Conservation (phyloP, 2,329 filamentous ascomycete species). For the Cladosporium austrohemisphaericum region DNA sequence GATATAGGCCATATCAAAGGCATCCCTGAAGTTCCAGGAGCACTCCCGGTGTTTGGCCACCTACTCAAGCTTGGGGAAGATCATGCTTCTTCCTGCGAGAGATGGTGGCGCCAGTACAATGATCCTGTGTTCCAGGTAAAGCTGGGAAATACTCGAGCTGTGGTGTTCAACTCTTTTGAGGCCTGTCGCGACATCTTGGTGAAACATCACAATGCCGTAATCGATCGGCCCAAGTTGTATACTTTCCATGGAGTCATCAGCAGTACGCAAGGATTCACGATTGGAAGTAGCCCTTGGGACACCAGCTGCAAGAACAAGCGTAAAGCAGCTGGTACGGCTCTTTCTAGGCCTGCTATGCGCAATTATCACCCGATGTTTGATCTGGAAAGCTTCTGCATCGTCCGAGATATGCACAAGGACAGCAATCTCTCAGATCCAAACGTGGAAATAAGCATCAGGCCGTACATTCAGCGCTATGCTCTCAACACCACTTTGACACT, state of each 20-base stretch:
- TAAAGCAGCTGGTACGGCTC: constrained; percentile 48
- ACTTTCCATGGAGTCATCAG: constrained; percentile 54
- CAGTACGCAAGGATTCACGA: constrained; percentile 53
- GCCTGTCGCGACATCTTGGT: constrained; percentile 52
- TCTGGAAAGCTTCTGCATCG: constrained; percentile 50
- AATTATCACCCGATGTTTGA: constrained; percentile 51
- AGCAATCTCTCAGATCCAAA: constrained; percentile 30
- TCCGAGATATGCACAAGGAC: constrained; percentile 46
- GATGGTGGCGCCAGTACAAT: constrained; percentile 47
- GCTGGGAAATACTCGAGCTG: constrained; percentile 51
- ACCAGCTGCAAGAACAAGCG: constrained; percentile 52
- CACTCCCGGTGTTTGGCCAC: constrained; percentile 49
- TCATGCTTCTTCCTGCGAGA: constrained; percentile 50
- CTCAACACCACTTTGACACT: constrained; percentile 54
- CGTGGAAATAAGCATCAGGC: constrained; percentile 45
- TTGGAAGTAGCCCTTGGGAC: constrained; percentile 53
- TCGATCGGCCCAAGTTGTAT: constrained; percentile 50
- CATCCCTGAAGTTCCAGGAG: constrained; percentile 50
- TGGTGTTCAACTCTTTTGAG: constrained; percentile 52
- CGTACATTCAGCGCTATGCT: constrained; percentile 53
- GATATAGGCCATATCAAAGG: constrained; percentile 50
- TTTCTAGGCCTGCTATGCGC: constrained; percentile 45
- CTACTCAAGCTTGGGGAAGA: constrained; percentile 51
- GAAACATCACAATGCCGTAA: constrained; percentile 48
- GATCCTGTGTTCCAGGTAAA: constrained; percentile 51